Evolutionary conservation across 768 basidiomycete genomes (phyloP).

Genomic region (Kwoniella sp.): DNA sequence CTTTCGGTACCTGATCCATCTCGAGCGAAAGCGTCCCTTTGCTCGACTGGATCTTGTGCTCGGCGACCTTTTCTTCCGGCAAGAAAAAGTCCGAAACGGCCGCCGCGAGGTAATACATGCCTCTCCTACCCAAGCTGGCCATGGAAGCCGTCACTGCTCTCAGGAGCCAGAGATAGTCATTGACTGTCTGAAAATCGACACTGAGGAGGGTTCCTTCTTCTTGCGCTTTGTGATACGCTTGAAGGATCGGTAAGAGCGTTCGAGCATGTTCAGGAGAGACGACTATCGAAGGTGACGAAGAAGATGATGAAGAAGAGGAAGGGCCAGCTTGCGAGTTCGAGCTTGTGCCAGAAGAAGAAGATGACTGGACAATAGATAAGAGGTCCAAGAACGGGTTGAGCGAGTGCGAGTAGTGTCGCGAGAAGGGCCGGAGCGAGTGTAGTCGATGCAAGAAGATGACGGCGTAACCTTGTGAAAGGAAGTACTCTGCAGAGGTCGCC

Average conservation of each 20-base stretch:
- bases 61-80: constrained; percentile 86
- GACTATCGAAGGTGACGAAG: constrained; percentile 61
- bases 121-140: constrained; percentile 67
- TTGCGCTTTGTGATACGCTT: constrained; percentile 79
- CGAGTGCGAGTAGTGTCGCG: constrained; percentile 95
- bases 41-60: constrained; percentile 97
- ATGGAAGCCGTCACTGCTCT: constrained; percentile 79
- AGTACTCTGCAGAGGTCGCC: constrained; percentile 97
- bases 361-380: constrained; percentile 65
- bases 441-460: constrained; percentile 99
- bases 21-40: constrained; percentile 91
- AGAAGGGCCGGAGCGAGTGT: constrained; percentile 96
- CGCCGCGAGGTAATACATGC: constrained; percentile 95
- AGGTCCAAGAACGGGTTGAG: constrained; percentile 98
- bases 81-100: constrained; percentile 99
- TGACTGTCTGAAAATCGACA: constrained; percentile 87
- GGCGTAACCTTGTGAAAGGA: constrained; percentile 82
- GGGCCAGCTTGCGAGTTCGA: constrained; percentile 52
- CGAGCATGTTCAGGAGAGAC: constrained; percentile 69
- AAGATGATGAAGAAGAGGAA: constrained; percentile 6
- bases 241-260: constrained; percentile 72
- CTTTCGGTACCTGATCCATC: constrained; percentile 99
- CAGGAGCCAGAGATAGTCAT: constrained; percentile 93
- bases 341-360: constrained; percentile 24
- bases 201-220: constrained; percentile 73